phyloP scores from a whole-genome alignment of 202 grass and related monocot genomes.

The Bolboschoenoplectus hybrid region DNA sequence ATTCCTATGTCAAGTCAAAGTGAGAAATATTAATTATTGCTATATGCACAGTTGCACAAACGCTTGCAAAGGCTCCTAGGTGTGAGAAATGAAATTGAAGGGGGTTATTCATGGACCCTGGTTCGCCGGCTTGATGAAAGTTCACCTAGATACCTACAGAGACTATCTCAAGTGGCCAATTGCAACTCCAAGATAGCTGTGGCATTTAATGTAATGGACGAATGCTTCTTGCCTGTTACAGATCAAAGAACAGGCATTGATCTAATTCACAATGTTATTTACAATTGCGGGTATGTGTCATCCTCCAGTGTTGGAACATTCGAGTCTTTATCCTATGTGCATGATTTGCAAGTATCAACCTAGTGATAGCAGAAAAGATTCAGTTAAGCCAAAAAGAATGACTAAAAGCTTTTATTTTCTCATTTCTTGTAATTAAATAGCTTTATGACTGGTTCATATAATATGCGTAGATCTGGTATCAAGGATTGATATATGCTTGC shows the following conservation, averaged over 20 bases:
- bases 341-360: background rate
- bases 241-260: conserved; percentile 88
- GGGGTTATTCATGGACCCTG: conserved; percentile 85
- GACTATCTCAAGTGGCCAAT: conserved; percentile 44
- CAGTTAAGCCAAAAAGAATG: background rate
- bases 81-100: conserved; percentile 70
- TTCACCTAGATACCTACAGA: conserved; percentile 40
- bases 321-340: background rate
- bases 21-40: conserved; percentile 33
- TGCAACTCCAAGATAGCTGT: conserved; percentile 90
- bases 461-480: background rate
- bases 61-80: conserved; percentile 69
- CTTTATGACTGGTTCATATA: background rate
- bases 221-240: conserved; percentile 76
- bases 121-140: conserved; percentile 67
- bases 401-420: conserved; percentile 1
- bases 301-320: background rate
- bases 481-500: background rate
- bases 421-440: background rate
- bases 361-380: background rate
- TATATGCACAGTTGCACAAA: conserved; percentile 64
- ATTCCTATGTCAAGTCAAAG: conserved; percentile 15
- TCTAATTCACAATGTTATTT: conserved; percentile 87
- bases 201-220: conserved; percentile 86
- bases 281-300: conserved; percentile 86